These are phyloP conservation scores for Adenanthera pavonina DNA, from an alignment of 306 rosid genomes.

Conservation along the genomic window DNA sequence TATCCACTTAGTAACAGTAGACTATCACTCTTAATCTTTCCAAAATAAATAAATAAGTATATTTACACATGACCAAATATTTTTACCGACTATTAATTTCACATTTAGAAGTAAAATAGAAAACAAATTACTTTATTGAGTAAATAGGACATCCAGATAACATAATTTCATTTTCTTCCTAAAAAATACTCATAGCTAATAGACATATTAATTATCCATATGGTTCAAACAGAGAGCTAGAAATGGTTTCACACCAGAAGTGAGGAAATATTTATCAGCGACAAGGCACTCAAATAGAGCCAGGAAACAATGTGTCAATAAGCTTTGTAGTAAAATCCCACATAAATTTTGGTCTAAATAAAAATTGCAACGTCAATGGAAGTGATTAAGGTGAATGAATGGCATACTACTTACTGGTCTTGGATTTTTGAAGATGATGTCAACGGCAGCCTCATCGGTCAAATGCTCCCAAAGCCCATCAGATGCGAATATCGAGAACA, in stretches of 20 bases:
- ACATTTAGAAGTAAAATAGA: too few relatives aligned
- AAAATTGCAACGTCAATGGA: neutral
- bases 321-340: neutral
- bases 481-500: slow-evolving; percentile 73
- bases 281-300: neutral
- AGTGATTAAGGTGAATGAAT: neutral
- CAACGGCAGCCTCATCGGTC: slow-evolving; percentile 65
- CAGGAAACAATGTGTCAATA: neutral
- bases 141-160: too few relatives aligned
- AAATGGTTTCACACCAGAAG: neutral
- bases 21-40: too few relatives aligned
- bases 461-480: slow-evolving; percentile 80
- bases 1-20: too few relatives aligned
- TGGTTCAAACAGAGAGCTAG: neutral
- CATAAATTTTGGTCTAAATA: neutral
- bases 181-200: too few relatives aligned
- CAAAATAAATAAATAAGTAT: too few relatives aligned
- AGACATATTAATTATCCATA: too few relatives aligned
- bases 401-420: slow-evolving; percentile 61
- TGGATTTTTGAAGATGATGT: slow-evolving; percentile 54
- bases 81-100: too few relatives aligned
- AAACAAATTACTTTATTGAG: too few relatives aligned
- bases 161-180: too few relatives aligned
- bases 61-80: too few relatives aligned
- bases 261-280: neutral